Conservation (phyloP, 2,329 filamentous ascomycete genomes). For the Pezizomycotina sp. region DNA sequence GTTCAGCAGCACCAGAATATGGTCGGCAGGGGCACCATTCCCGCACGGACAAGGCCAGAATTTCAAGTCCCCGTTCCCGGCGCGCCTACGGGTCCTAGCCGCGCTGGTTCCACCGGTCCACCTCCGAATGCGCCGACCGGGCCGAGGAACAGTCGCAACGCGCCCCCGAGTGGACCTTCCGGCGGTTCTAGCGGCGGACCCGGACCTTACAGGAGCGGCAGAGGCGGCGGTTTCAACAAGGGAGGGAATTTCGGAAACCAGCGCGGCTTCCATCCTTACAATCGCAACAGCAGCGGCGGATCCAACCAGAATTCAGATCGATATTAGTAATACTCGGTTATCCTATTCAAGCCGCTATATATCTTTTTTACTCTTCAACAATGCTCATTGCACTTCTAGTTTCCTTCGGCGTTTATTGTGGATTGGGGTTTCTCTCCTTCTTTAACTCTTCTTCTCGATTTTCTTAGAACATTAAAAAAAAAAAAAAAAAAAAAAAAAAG, state of each 20-base stretch:
- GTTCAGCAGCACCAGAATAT: slow-evolving; percentile 4
- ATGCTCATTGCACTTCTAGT: too few relatives aligned
- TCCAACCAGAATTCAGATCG: too few relatives aligned
- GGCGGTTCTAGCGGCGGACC: slow-evolving; percentile 5
- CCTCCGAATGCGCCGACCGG: slow-evolving; percentile 82
- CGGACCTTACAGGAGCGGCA: slow-evolving; percentile 8
- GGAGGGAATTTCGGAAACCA: slow-evolving; percentile 6
- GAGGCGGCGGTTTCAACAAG: slow-evolving; percentile 2
- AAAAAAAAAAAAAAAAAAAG: too few relatives aligned
- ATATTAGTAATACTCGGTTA: too few relatives aligned
- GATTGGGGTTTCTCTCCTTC: too few relatives aligned
- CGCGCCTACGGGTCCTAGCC: slow-evolving; percentile 29
- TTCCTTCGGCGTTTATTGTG: too few relatives aligned
- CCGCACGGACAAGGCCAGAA: slow-evolving; percentile 34
- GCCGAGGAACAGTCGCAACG: slow-evolving; percentile 56
- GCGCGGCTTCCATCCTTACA: slow-evolving; percentile 16
- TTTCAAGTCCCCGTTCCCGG: slow-evolving; percentile 26
- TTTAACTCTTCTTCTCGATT: too few relatives aligned
- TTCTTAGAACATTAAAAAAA: too few relatives aligned
- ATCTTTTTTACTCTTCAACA: too few relatives aligned
- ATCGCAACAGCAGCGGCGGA: too few relatives aligned
- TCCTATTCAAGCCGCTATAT: too few relatives aligned
- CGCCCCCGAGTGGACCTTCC: slow-evolving; percentile 29
- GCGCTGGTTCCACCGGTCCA: slow-evolving; percentile 36
- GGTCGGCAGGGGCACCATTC: slow-evolving; percentile 18